Conservation (phyloP, 352 stramenopile species). For the Globisporangium cylindrosporum region DNA sequence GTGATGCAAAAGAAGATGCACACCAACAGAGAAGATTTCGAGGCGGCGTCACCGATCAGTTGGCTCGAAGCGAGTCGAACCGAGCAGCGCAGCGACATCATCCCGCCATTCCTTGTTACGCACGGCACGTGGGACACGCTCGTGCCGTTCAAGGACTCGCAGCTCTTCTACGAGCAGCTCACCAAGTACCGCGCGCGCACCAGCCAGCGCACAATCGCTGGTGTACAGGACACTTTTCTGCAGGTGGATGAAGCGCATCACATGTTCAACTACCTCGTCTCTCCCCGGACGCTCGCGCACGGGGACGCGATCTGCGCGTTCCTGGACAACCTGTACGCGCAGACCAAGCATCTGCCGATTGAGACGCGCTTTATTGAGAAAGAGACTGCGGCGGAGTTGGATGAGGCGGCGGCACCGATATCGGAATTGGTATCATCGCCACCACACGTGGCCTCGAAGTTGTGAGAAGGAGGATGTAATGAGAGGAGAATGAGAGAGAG, state of each 20-base stretch:
- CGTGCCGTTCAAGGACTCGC: constrained; percentile 69
- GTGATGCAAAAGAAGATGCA: constrained; percentile 67
- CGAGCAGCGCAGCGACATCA: constrained; percentile 22
- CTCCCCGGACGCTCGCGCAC: constrained; percentile 61
- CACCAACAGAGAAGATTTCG: constrained; percentile 41
- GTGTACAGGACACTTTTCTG: constrained; percentile 62
- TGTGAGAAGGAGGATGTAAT: constrained; percentile 1
- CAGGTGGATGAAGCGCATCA: constrained; percentile 59
- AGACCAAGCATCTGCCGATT: constrained; percentile 32
- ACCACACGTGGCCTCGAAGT: background rate
- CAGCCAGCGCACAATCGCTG: constrained; percentile 10
- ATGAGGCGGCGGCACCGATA: background rate
- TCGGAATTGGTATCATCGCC: background rate
- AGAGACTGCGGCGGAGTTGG: background rate
- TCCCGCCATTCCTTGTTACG: constrained; percentile 76
- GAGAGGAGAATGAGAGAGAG: background rate
- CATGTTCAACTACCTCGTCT: constrained; percentile 75
- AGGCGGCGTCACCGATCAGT: constrained; percentile 54
- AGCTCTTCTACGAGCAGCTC: constrained; percentile 57
- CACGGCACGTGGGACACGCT: constrained; percentile 71
- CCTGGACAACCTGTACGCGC: constrained; percentile 49
- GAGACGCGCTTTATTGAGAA: background rate
- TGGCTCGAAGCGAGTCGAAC: constrained; percentile 45
- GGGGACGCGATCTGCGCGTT: constrained; percentile 66
- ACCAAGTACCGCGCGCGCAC: constrained; percentile 14